These are phyloP conservation scores for Paramyrothecium roridum DNA, from an alignment of 2,329 filamentous ascomycete species.

Conservation along the genomic window DNA sequence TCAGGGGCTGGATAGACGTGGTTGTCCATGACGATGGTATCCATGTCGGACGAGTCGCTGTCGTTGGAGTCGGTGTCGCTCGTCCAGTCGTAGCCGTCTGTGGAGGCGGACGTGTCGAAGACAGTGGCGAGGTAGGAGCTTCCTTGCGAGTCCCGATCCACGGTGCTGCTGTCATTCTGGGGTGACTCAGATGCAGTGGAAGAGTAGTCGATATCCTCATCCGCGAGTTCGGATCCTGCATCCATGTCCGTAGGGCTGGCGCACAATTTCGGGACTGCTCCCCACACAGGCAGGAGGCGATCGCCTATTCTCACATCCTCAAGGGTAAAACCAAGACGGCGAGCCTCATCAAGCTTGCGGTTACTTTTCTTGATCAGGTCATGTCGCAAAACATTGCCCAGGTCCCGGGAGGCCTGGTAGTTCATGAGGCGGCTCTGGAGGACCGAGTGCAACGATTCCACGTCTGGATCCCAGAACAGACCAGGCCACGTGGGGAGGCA, in stretches of 20 bases:
- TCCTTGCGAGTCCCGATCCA: not conserved
- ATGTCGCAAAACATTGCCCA: slow-evolving; percentile 13
- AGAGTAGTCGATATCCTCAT: not conserved
- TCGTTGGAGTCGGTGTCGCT: slow-evolving; percentile 6
- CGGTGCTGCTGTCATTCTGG: not conserved
- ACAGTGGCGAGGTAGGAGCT: not conserved
- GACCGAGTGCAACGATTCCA: slow-evolving; percentile 15
- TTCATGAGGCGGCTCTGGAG: slow-evolving; percentile 20
- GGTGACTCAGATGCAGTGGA: not conserved
- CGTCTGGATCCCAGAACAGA: slow-evolving; percentile 17
- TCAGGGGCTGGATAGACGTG: slow-evolving; percentile 11
- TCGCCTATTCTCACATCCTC: slow-evolving; percentile 18
- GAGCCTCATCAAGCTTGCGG: slow-evolving; percentile 18
- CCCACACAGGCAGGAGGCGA: slow-evolving; percentile 26
- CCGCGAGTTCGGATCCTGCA: not conserved
- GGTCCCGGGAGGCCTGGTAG: slow-evolving; percentile 8
- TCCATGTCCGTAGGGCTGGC: no score
- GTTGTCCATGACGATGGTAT: slow-evolving; percentile 14
- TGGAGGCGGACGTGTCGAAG: not conserved
- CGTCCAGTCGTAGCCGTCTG: not conserved
- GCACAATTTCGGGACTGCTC: no score
- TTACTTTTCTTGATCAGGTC: slow-evolving; percentile 22
- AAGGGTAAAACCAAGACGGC: slow-evolving; percentile 12
- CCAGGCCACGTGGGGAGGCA: slow-evolving; percentile 25
- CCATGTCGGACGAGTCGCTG: slow-evolving; percentile 2